Conservation (phyloP, 352 stramenopile species). For the Albugo laibachii region DNA sequence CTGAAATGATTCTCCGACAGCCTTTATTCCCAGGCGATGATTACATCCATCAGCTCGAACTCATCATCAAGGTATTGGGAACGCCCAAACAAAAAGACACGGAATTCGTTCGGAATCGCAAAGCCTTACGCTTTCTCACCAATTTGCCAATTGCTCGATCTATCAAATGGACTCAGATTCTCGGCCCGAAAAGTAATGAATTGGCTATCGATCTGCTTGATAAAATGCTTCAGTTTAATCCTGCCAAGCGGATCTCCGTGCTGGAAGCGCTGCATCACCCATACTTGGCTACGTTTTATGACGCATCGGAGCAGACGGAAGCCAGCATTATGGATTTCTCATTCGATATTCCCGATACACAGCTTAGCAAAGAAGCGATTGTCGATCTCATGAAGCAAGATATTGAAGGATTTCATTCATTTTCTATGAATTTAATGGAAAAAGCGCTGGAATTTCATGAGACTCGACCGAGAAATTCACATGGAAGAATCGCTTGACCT, state of each 20-base stretch:
- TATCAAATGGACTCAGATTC: slow-evolving; percentile 30
- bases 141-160: slow-evolving; percentile 53
- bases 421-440: too few species aligned
- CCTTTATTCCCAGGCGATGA: slow-evolving; percentile 86
- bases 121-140: slow-evolving; percentile 10
- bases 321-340: slow-evolving; percentile 34
- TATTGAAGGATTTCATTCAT: slow-evolving; percentile 33
- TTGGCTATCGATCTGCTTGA: slow-evolving; percentile 30
- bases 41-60: slow-evolving; percentile 68
- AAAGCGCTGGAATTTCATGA: too few species aligned
- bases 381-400: slow-evolving; percentile 37
- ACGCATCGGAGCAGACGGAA: slow-evolving; percentile 9
- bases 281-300: slow-evolving; percentile 24
- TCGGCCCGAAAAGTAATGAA: slow-evolving; percentile 16
- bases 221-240: slow-evolving; percentile 54
- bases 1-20: slow-evolving; percentile 91
- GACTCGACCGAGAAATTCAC: too few species aligned
- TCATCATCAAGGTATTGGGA: slow-evolving; percentile 53
- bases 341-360: slow-evolving; percentile 40
- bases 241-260: slow-evolving; percentile 48
- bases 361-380: slow-evolving; percentile 36
- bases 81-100: slow-evolving; percentile 61
- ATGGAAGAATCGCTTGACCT: too few species aligned
- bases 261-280: slow-evolving; percentile 29
- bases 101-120: slow-evolving; percentile 11